Conservation (phyloP, 306 rosid genomes). For the Citrullus colocynthis region DNA sequence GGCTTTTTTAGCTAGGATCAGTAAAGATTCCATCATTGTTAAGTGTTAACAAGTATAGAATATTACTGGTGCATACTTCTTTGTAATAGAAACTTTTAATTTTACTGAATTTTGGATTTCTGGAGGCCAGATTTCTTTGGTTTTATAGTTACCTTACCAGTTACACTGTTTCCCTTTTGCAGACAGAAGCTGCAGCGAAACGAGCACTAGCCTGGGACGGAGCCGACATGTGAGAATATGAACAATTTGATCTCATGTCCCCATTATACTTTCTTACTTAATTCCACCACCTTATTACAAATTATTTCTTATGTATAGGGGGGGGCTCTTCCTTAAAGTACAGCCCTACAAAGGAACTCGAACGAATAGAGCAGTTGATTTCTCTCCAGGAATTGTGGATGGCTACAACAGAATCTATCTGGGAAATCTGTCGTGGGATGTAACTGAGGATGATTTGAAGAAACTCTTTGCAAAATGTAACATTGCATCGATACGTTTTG, state of each 20-base stretch:
- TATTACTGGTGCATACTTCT: not conserved
- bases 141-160: conserved; percentile 6
- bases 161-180: conserved; percentile 12
- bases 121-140: not conserved
- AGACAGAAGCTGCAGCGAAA: conserved; percentile 93
- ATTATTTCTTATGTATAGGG: conserved; percentile 35
- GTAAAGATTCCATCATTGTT: not conserved
- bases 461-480: conserved; percentile 49
- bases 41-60: not conserved
- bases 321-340: conserved; percentile 70
- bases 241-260: not conserved
- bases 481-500: conserved; percentile 46
- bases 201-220: conserved; percentile 87
- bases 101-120: not conserved
- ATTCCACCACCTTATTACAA: not conserved
- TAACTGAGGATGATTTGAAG: conserved; percentile 63
- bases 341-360: conserved; percentile 56
- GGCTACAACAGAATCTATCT: conserved; percentile 84
- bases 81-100: not conserved
- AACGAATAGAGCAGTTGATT: conserved; percentile 35
- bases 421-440: conserved; percentile 84
- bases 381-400: conserved; percentile 55
- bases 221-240: conserved; percentile 72
- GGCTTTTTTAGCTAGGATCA: not conserved
- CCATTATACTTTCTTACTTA: not conserved